Evolutionary conservation across 2,329 filamentous ascomycete genomes (phyloP).

Genomic region (Triangularia verruculosa): DNA sequence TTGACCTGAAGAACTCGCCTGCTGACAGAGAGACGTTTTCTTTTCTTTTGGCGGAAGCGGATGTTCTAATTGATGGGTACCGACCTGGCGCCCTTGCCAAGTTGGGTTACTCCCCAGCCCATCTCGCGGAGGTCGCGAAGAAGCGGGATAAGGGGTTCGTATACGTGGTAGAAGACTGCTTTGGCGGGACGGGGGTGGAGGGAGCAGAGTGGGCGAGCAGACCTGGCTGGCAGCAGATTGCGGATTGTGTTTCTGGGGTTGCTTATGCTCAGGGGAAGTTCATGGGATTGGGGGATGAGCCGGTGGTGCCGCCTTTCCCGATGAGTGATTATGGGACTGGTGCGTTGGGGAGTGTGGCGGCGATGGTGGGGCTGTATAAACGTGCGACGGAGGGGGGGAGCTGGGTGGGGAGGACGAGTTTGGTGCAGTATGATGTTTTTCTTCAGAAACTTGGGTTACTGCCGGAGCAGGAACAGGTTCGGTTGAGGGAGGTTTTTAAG

Average conservation of each 20-base stretch:
- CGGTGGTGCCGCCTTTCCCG: constrained; percentile 63
- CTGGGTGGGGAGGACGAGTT: constrained; percentile 61
- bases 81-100: constrained; percentile 62
- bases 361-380: constrained; percentile 60
- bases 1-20: constrained; percentile 53
- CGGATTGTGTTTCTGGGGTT: constrained; percentile 60
- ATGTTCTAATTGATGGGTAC: constrained; percentile 66
- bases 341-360: constrained; percentile 67
- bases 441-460: constrained; percentile 61
- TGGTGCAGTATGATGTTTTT: constrained; percentile 67
- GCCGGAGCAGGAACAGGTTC: constrained; percentile 48
- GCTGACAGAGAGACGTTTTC: constrained; percentile 57
- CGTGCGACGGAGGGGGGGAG: constrained; percentile 62
- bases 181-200: constrained; percentile 51
- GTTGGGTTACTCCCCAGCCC: constrained; percentile 60
- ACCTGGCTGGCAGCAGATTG: constrained; percentile 71
- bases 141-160: constrained; percentile 60
- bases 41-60: constrained; percentile 56
- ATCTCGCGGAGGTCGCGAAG: constrained; percentile 50
- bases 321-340: constrained; percentile 69
- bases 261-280: constrained; percentile 61
- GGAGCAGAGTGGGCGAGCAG: constrained; percentile 57
- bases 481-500: constrained; percentile 42
- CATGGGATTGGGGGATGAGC: constrained; percentile 56
- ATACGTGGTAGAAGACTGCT: constrained; percentile 70